These are phyloP conservation scores for Arthroderma uncinatum DNA, from an alignment of 2,329 filamentous ascomycete genomes.

Conservation along the genomic window DNA sequence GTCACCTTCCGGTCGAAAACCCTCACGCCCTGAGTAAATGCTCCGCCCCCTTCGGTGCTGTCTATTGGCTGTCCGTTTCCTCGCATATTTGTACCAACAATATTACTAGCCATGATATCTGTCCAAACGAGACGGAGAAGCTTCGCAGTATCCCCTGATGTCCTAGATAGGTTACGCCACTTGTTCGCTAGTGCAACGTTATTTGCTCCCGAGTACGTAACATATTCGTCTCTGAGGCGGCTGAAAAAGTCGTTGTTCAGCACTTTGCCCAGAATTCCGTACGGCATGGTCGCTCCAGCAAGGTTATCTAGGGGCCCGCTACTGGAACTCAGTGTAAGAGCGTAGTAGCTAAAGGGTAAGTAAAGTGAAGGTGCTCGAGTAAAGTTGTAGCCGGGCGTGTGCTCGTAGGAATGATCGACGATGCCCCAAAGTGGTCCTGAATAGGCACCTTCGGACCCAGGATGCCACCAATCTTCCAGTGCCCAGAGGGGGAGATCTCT, in stretches of 20 bases:
- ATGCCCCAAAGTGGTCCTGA: conserved; percentile 32
- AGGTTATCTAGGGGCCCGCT: conserved; percentile 19
- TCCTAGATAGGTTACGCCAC: conserved; percentile 31
- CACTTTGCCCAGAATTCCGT: neutral
- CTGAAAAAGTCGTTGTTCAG: conserved; percentile 22
- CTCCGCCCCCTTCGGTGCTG: neutral
- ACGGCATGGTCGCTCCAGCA: conserved; percentile 17
- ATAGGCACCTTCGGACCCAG: conserved; percentile 17
- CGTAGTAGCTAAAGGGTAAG: conserved; percentile 20
- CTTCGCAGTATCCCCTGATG: conserved; percentile 18
- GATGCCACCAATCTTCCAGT: conserved; percentile 25
- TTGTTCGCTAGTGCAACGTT: conserved; percentile 33
- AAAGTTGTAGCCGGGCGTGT: conserved; percentile 24
- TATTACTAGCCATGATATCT: conserved; percentile 34
- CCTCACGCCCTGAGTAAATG: neutral
- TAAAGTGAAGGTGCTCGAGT: conserved; percentile 19
- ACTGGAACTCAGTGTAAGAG: neutral
- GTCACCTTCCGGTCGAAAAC: conserved; percentile 15
- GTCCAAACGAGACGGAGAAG: conserved; percentile 39
- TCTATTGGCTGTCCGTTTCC: neutral
- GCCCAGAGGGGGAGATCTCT: conserved; percentile 27
- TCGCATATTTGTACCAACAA: conserved; percentile 29
- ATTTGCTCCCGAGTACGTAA: conserved; percentile 24
- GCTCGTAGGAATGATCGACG: conserved; percentile 22
- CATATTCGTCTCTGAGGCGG: conserved; percentile 15